Evolutionary conservation across 2,329 filamentous ascomycete species (phyloP), one percentile per base, ranked within the genome.

Genomic region (Rhynchosporium secalis): DNA sequence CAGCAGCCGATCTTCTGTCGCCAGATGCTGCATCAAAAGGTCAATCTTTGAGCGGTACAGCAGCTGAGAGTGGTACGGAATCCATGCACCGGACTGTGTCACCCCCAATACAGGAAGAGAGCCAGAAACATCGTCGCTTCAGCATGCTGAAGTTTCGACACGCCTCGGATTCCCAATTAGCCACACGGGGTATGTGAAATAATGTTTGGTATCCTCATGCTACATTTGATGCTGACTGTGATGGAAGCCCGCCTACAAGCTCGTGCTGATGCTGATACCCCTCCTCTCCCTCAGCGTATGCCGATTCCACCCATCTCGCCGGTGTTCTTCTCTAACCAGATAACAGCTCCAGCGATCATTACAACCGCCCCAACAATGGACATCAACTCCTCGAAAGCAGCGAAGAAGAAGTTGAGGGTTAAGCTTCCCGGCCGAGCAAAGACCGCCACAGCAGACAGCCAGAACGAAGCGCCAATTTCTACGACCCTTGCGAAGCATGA

Each of bases 101-200:
- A 55, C 83, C 83, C 31, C 79, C 81, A 13, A 74, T 81, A 60
- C 81, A 85, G 69, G 82, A 84, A 56, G 80, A 86, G 71, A 79
- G 77, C 38, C 77, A 77, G 40, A 86, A 82, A 70, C 81, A 85
- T 69, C 82, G 81, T 63, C 83, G 85, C 65, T 88, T 88, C 73
- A 87, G 84, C 15, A 80, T 96, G 76, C 80, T 96, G 77, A 88
- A 89, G 72, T 92, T 95, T 75, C 90, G 92, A 72, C 93, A 96
- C 83, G 93, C 92, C 65, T 97, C 93, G 8, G 94, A 98, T 77
- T 90, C 92, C 56, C 92, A 97, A 75, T 78, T 98, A 65, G 92
- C 91, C 10, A 80, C 86, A 36, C 85, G 86, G 48, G 66, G 66
- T 68, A 51, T 9, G 62, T 57, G 4, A 13, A 55, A 62, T 29